Conservation (phyloP, 2,329 filamentous ascomycete species). For the Diaporthe humulicola region DNA sequence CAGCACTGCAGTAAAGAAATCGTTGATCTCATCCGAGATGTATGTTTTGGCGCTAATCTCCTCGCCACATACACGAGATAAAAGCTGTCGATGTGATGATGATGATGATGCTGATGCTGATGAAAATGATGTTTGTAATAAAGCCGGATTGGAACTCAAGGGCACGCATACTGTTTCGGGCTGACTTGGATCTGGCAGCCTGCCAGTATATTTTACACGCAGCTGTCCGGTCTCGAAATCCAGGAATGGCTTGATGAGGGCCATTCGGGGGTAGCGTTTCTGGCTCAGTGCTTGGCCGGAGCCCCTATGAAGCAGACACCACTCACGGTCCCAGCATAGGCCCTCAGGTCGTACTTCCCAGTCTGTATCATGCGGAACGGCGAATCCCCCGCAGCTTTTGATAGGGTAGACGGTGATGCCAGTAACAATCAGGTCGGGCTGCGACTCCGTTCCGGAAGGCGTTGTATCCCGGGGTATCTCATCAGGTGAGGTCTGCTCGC, state of each 20-base stretch:
- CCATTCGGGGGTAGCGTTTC: conserved; percentile 90
- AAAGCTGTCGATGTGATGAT: conserved; percentile 54
- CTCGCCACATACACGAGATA: conserved; percentile 87
- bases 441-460: background rate
- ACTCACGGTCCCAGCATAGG: conserved; percentile 94
- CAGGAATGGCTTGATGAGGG: conserved; percentile 80
- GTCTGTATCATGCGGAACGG: conserved; percentile 69
- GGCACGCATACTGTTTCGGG: conserved; percentile 65
- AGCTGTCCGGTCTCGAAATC: conserved; percentile 79
- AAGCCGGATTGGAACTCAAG: conserved; percentile 75
- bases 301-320: conserved; percentile 91
- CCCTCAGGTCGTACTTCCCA: conserved; percentile 90
- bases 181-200: conserved; percentile 35
- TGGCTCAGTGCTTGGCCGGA: conserved; percentile 89
- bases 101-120: conserved; percentile 47
- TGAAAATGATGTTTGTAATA: conserved; percentile 59
- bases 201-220: conserved; percentile 66
- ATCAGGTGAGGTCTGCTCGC: conserved; percentile 41
- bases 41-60: conserved; percentile 80
- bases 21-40: conserved; percentile 71
- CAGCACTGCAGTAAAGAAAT: conserved; percentile 83
- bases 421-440: conserved; percentile 65
- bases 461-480: background rate
- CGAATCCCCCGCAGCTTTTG: conserved; percentile 90
- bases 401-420: conserved; percentile 86